Evolutionary conservation across 1,139 yeast species (phyloP).

Genomic region (Candida sanyaensis): DNA sequence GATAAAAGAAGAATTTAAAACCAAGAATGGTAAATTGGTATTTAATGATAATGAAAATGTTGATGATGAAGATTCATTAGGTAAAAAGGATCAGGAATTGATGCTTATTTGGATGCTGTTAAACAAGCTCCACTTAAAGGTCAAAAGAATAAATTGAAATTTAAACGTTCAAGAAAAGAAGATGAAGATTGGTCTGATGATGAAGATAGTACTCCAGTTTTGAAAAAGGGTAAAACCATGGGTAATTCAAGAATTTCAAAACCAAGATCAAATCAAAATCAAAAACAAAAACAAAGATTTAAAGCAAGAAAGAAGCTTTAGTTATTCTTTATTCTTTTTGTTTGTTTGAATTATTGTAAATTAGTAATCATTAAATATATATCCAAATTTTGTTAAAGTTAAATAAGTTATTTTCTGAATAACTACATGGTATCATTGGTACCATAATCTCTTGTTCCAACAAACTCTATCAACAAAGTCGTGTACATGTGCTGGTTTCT

Average conservation of each 20-base stretch:
- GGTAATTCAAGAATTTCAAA: slow-evolving; percentile 32
- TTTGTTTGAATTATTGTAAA: too few species aligned
- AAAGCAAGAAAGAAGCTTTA: slow-evolving; percentile 59
- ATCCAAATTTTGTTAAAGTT: too few species aligned
- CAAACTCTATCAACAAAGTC: background rate
- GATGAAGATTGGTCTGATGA: slow-evolving; percentile 60
- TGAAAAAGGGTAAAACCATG: slow-evolving; percentile 15
- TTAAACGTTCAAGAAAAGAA: slow-evolving; percentile 60
- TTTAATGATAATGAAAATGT: slow-evolving; percentile 42
- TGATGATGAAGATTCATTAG: slow-evolving; percentile 55
- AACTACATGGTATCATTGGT: background rate
- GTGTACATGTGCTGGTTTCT: background rate
- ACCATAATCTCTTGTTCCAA: background rate
- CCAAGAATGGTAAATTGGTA: slow-evolving; percentile 56
- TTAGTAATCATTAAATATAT: too few species aligned
- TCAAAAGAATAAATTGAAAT: slow-evolving; percentile 86
- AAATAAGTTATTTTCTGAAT: too few species aligned
- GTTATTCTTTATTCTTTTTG: too few species aligned
- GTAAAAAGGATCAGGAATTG: slow-evolving; percentile 60
- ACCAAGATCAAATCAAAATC: slow-evolving; percentile 36
- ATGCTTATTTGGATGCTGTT: slow-evolving; percentile 92
- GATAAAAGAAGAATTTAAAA: slow-evolving; percentile 53
- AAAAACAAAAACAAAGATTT: slow-evolving; percentile 40
- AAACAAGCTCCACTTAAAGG: slow-evolving; percentile 92
- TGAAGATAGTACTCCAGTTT: slow-evolving; percentile 24